Base-by-base conservation (phyloP, 768 basidiomycete genomes). In the Psilocybe subaeruginosa region DNA sequence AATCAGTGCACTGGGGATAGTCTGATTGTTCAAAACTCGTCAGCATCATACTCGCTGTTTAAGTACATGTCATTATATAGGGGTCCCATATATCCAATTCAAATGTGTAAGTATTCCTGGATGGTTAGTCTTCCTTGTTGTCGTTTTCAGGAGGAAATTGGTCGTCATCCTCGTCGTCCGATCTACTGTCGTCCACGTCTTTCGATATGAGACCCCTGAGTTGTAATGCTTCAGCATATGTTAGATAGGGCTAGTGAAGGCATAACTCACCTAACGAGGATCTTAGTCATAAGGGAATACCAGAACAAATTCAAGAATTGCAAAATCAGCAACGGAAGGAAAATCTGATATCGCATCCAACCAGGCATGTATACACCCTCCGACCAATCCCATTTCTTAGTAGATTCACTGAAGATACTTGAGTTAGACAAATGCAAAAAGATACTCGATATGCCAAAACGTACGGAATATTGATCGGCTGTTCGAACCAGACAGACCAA, bases 271-370 rank as follows among this genome's bases (percentile, higher is more conserved):
- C 91, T 82, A 52, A 82, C 73, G 14, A 90, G 78, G 54, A 97
- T 90, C 56, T 93, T 87, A 72, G 84, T 74, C 72, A 98, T 95
- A 29, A 95, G 79, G 75, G 80, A 87, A 73, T 92, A 97, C 96
- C 96, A 98, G 80, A 97, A 97, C 27, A 97, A 61, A 71, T 98
- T 98, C 67, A 99, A 80, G 43, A 85, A 66, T 71, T 95, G 93
- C 14, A 99, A 80, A 0, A 93, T 76, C 5, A 86, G 63, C 58
- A 99, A 76, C 0, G 95, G 90, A 0, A 75, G 62, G 67, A 96
- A 92, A 54, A 97, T 85, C 65, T 95, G 93, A 67, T 85, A 88
- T 68, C 80, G 85, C 85, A 96, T 88, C 92, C 94, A 98, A 69
- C 74, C 69, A 1, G 74, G 79, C 63, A 97, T 75, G 80, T 89